Base-by-base conservation (phyloP, 306 rosid genomes). In the Trifolium pratense region DNA sequence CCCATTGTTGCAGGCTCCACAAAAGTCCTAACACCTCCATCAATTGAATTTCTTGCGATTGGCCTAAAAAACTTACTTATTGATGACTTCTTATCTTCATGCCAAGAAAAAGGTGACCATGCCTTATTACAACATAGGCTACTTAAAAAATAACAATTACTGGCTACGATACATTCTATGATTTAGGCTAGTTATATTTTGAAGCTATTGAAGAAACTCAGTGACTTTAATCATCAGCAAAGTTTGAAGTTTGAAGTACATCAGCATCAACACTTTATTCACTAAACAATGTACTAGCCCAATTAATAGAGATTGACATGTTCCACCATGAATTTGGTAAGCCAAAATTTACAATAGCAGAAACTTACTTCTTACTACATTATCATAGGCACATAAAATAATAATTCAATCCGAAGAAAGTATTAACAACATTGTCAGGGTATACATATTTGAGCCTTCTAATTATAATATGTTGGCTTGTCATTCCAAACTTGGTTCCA, bases 271-370 rank as follows among this genome's bases (percentile, higher is more conserved):
- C 46, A 7, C 14, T 37, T 17, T 4, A 10, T 62, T 62, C 66
- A 4, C 3, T 26, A 31, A 15, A 37, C 51, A 8, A n/a, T n/a
- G 15, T n/a, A 6, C 55, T n/a, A n/a, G n/a, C n/a, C n/a, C n/a
- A n/a, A n/a, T n/a, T n/a, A n/a, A 10, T 10, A 40, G 14, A 43
- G 9, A 7, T 48, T 20, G 15, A 49, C 15, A 63, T 13, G 29
- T 12, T 75, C 6, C 49, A 32, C n/a, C 5, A 42, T 15, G 66
- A 52, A 23, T 58, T 68, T 59, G 16, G 18, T 42, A 68, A 18
- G 70, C 70, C 20, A 9, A 25, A 12, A 51, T 75, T 31, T 16
- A 68, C 67, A 36, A 70, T 59, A 29, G n/a, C 16, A 13, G 16
- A 43, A 43, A 4, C 49, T 13, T 43, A 43, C 7, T 43, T 43